Conservation (phyloP, 202 grass and related monocot species). For the Schoenoplectus tabernaemontani region DNA sequence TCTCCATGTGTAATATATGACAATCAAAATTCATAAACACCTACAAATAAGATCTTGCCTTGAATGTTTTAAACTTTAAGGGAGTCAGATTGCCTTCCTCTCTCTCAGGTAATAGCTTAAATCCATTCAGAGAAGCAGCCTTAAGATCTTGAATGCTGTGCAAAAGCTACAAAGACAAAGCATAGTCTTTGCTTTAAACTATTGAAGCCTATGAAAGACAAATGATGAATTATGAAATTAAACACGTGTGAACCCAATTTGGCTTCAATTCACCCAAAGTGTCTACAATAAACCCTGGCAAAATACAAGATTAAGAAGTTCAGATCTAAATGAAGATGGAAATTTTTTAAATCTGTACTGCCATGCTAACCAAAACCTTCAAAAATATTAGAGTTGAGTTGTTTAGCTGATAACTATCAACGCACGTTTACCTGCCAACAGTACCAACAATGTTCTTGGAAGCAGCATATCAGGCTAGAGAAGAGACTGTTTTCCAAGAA, state of each 20-base stretch:
- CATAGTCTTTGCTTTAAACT: constrained; percentile 7
- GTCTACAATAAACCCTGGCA: neutral
- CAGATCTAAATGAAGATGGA: neutral
- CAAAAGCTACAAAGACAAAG: constrained; percentile 47
- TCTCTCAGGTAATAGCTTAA: constrained; percentile 43
- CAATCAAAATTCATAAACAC: constrained; percentile 4
- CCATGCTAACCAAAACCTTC: neutral
- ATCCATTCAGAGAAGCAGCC: constrained; percentile 44
- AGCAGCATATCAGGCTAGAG: neutral
- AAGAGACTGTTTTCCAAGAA: neutral
- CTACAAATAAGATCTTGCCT: constrained; percentile 44
- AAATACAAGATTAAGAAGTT: neutral
- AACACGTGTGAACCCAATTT: neutral
- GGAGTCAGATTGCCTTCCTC: constrained; percentile 45
- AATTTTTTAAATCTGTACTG: neutral
- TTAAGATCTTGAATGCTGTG: constrained; percentile 56
- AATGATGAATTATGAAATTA: neutral
- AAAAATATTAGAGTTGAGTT: neutral
- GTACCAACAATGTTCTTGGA: neutral
- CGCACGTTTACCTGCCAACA: neutral
- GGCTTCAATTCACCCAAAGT: neutral
- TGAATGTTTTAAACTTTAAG: constrained; percentile 32
- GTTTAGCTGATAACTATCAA: neutral
- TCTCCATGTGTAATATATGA: neutral
- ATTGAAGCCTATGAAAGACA: neutral